Base-by-base conservation (phyloP, 257 asterid genomes). In the Ajuga chamaepitys region DNA sequence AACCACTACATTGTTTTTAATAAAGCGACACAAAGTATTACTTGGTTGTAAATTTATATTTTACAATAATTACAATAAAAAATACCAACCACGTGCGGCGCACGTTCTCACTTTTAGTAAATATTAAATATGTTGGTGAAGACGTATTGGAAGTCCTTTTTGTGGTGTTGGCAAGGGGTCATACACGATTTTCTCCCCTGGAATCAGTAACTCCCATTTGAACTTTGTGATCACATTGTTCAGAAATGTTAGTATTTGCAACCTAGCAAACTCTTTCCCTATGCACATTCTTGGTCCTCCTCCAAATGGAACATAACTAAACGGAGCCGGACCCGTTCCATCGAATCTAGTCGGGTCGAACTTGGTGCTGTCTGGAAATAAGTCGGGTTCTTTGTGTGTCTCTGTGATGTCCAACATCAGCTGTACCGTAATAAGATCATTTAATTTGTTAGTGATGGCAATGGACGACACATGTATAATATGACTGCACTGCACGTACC, bases 271-370 rank as follows among this genome's bases (percentile, higher is more conserved):
- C 77, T 85, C 88, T 71, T 85, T 82, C 28, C 88, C 88, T 74
- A 85, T 28, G 75, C 91, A 85, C 88, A 85, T 81, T 2, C 94
- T 75, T 14, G 96, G 86, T 2, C 94, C 96, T 62, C 96, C 96
- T 0, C 96, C 96, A 6, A 85, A 88, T 2, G 95, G 79, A 4
- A 88, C 86, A 13, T 66, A 88, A 0, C 91, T 74, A 60, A 32
- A 88, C 20, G 95, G 87, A 26, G 68, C 53, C 0, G 93, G 86
- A 32, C 89, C 92, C 10, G 75, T 62, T 46, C 82, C 95, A 50
- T 88, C 94, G 41, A 77, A 88, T 74, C 95, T 80, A 0, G 87
- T 78, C 0, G 95, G 86, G 74, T 88, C 81, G 38, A 88, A 85
- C 2, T 47, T 71, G 26, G 9, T 5, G 59, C 37, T 2, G 53